Percentiles rank a stretch among this genome's conserved stretches.
phyloP scores from a whole-genome alignment of 768 basidiomycete genomes.

The Russula dissimulans region DNA sequence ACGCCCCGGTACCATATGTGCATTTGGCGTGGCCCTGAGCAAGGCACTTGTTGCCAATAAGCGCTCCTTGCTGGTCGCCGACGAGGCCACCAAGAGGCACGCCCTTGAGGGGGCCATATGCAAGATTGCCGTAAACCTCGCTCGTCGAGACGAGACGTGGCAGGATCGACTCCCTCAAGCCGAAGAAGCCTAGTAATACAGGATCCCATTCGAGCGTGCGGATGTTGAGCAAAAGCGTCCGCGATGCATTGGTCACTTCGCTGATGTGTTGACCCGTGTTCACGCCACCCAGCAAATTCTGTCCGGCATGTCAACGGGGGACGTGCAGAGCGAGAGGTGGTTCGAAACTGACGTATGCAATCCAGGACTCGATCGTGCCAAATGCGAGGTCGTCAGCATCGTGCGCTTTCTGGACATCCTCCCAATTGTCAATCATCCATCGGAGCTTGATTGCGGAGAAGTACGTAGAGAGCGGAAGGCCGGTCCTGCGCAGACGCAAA shows the following conservation, averaged over 20 bases:
- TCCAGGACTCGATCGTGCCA: slow-evolving; percentile 97
- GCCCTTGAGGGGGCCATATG: slow-evolving; percentile 56
- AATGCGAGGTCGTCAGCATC: slow-evolving; percentile 75
- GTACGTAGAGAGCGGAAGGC: slow-evolving; percentile 92
- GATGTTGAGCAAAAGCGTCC: slow-evolving; percentile 86
- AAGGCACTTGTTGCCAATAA: slow-evolving; percentile 95
- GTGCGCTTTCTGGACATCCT: slow-evolving; percentile 68
- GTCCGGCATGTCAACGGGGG: slow-evolving; percentile 3
- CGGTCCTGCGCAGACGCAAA: slow-evolving; percentile 47
- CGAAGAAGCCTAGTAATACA: slow-evolving; percentile 80
- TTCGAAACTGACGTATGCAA: slow-evolving; percentile 56
- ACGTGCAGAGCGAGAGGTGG: neutral
- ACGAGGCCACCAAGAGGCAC: slow-evolving; percentile 86
- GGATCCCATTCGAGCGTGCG: slow-evolving; percentile 76
- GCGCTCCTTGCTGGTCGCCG: slow-evolving; percentile 97
- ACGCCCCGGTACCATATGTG: slow-evolving; percentile 96
- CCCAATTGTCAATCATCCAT: slow-evolving; percentile 91
- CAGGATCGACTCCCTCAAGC: slow-evolving; percentile 63
- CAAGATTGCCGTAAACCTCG: slow-evolving; percentile 80
- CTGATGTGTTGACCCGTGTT: slow-evolving; percentile 67
- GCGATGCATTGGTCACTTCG: slow-evolving; percentile 94
- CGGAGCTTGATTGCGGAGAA: slow-evolving; percentile 94
- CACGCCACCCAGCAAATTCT: slow-evolving; percentile 81
- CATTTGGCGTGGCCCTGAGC: slow-evolving; percentile 91
- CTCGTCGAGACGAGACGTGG: slow-evolving; percentile 86